Conservation (phyloP, 116 monocot genomes). For the Trichopus zeylanicus region DNA sequence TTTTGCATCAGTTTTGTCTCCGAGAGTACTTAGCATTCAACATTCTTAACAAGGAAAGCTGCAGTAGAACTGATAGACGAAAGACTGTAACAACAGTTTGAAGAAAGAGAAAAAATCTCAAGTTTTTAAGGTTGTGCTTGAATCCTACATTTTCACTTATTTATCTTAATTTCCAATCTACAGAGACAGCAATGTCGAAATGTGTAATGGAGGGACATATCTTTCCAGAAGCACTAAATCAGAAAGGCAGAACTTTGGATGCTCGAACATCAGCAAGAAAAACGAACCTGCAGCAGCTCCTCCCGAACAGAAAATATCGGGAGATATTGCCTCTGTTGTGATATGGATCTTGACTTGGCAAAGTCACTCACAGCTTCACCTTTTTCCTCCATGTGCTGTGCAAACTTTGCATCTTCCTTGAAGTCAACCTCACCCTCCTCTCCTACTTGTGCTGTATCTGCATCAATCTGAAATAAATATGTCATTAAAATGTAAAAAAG, state of each 20-base stretch:
- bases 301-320: slow-evolving; percentile 95
- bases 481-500: not conserved
- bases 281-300: slow-evolving; percentile 74
- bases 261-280: not conserved
- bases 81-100: too few species aligned
- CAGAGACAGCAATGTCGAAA: not conserved
- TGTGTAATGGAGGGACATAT: not conserved
- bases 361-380: slow-evolving; percentile 95
- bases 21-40: too few species aligned
- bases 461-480: slow-evolving; percentile 58
- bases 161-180: not conserved
- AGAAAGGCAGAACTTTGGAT: not conserved
- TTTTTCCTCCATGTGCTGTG: slow-evolving; percentile 79
- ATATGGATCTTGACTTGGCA: slow-evolving; percentile 79
- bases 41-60: too few species aligned
- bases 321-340: slow-evolving; percentile 89
- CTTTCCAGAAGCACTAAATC: not conserved
- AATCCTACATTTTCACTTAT: too few species aligned
- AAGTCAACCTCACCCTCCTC: slow-evolving; percentile 88
- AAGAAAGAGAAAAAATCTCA: too few species aligned
- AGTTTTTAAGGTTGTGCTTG: too few species aligned
- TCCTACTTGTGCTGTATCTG: slow-evolving; percentile 83
- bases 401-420: slow-evolving; percentile 87
- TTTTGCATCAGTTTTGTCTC: too few species aligned
- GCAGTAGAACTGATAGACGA: too few species aligned